Conservation (phyloP, 1,284 basidiomycete genomes). For the Austroboletus rostrupii region DNA sequence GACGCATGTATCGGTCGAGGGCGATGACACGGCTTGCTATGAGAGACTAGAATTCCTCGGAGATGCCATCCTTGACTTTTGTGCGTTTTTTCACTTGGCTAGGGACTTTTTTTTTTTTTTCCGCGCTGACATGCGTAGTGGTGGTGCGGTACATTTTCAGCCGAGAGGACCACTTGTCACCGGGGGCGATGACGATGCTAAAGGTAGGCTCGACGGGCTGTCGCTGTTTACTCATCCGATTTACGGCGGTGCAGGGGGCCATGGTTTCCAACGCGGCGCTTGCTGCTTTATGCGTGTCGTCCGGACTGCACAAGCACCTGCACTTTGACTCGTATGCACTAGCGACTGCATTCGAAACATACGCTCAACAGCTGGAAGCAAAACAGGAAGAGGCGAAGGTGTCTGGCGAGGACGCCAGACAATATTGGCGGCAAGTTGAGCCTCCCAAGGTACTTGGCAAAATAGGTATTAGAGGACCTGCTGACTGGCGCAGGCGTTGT, state of each 20-base stretch:
- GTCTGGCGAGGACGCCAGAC: constrained; percentile 48
- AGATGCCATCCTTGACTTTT: constrained; percentile 76
- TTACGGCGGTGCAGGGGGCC: constrained; percentile 47
- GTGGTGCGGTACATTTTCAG: constrained; percentile 68
- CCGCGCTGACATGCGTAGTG: constrained; percentile 41
- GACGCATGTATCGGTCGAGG: constrained; percentile 63
- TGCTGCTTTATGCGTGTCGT: constrained; percentile 67
- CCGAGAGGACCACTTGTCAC: constrained; percentile 57
- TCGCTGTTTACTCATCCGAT: constrained; percentile 5
- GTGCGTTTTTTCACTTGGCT: constrained; percentile 39
- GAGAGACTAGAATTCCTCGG: constrained; percentile 80
- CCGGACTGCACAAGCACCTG: constrained; percentile 60
- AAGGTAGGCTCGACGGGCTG: constrained; percentile 46
- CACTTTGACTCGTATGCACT: constrained; percentile 53
- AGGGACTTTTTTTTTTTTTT: not conserved
- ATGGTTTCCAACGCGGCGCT: constrained; percentile 79
- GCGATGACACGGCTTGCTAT: constrained; percentile 52
- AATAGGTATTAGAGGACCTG: not conserved
- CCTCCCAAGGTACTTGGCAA: constrained; percentile 61
- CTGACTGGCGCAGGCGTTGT: constrained; percentile 49
- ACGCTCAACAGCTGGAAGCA: constrained; percentile 46
- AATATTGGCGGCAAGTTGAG: constrained; percentile 74
- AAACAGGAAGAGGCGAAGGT: constrained; percentile 51
- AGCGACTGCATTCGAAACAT: constrained; percentile 47
- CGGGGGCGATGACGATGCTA: constrained; percentile 69